Evolutionary conservation across 1,139 yeast species (phyloP).

Genomic region (Diutina mesorugosa): DNA sequence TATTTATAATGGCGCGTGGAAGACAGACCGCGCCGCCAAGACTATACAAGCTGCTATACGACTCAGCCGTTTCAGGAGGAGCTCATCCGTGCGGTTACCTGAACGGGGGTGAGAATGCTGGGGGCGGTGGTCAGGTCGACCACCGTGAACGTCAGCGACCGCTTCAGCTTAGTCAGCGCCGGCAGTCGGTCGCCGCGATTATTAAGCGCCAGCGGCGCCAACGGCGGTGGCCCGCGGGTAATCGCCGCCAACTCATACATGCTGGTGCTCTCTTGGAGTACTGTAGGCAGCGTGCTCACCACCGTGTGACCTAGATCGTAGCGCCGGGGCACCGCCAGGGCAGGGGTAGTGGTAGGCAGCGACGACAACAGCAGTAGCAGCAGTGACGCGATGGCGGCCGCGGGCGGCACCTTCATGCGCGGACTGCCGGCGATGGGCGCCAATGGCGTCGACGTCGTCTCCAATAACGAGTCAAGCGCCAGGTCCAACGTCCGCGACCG

Average conservation of each 20-base stretch:
- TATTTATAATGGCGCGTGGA: too few relatives aligned
- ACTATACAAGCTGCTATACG: neutral
- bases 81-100: neutral
- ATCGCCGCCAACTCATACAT: constrained; percentile 2
- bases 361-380: neutral
- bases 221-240: neutral
- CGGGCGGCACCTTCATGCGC: neutral
- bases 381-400: neutral
- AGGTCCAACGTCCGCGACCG: neutral
- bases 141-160: constrained; percentile 1
- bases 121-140: constrained; percentile 1
- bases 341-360: neutral
- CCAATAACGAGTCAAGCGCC: neutral
- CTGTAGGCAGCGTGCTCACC: constrained; percentile 1
- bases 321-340: neutral
- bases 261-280: constrained; percentile 1
- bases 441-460: neutral
- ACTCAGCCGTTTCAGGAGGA: neutral
- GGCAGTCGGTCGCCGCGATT: neutral
- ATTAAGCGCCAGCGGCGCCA: neutral
- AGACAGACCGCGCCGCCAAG: too few relatives aligned
- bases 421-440: neutral
- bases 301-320: constrained; percentile 1
- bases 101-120: neutral
- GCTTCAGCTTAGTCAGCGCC: neutral